These are phyloP conservation scores for Schwanniomyces polymorphus DNA, from an alignment of 805 yeast genomes.

Conservation along the genomic window DNA sequence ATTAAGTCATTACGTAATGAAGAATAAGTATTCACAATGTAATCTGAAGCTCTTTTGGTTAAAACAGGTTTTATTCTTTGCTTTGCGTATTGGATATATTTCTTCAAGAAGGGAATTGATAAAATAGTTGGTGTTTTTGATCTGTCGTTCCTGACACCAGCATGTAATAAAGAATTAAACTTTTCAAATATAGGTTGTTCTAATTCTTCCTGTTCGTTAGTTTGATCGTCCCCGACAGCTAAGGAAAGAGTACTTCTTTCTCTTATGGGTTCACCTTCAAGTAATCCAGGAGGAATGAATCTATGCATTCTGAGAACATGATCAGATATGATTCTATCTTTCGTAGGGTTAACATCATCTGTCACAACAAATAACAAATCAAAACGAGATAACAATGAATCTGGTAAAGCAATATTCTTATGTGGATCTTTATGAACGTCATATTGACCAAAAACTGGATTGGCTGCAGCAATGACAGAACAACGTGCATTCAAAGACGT, in stretches of 20 bases:
- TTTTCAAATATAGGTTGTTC: slow-evolving; percentile 78
- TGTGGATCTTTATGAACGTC: slow-evolving; percentile 96
- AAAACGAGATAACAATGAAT: slow-evolving; percentile 93
- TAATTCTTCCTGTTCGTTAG: slow-evolving; percentile 41
- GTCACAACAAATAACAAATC: slow-evolving; percentile 94
- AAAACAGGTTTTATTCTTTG: slow-evolving; percentile 80
- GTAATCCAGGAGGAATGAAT: slow-evolving; percentile 79
- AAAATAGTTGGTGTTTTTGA: slow-evolving; percentile 37
- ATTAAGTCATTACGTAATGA: slow-evolving; percentile 74
- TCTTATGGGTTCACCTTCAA: slow-evolving; percentile 92
- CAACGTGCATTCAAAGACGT: slow-evolving; percentile 96
- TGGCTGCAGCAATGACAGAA: slow-evolving; percentile 96
- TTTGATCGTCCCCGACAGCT: slow-evolving; percentile 72
- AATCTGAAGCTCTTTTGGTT: slow-evolving; percentile 72
- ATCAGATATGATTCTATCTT: slow-evolving; percentile 86
- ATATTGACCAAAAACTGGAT: slow-evolving; percentile 95
- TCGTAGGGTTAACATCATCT: slow-evolving; percentile 83
- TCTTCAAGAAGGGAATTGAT: slow-evolving; percentile 82
- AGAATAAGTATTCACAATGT: slow-evolving; percentile 79
- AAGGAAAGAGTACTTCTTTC: slow-evolving; percentile 70
- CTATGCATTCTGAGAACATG: slow-evolving; percentile 95
- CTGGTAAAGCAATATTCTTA: slow-evolving; percentile 94
- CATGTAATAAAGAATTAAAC: slow-evolving; percentile 77
- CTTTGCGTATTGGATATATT: slow-evolving; percentile 92
- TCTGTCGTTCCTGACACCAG: slow-evolving; percentile 54